A percentile compares a stretch with the other conserved stretches of the same genome.
These are phyloP conservation scores for Aspergillus haitiensis DNA, from an alignment of 495 filamentous ascomycete species.

Conservation along the genomic window DNA sequence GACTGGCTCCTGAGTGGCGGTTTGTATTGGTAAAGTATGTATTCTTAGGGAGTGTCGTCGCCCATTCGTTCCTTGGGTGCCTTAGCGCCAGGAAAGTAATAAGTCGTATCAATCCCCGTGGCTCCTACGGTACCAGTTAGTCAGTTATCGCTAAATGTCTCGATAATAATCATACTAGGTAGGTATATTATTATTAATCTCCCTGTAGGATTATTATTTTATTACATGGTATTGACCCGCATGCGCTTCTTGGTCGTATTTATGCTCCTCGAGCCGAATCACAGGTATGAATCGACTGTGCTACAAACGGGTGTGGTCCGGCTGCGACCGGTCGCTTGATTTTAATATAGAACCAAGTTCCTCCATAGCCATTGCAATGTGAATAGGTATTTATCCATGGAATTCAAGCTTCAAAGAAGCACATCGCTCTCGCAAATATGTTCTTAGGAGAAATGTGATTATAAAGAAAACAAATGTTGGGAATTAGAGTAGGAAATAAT, in stretches of 20 bases:
- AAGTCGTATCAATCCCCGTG: neutral
- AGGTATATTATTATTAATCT: neutral
- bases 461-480: neutral
- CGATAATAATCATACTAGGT: neutral
- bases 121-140: neutral
- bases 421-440: neutral
- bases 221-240: neutral
- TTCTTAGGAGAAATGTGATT: conserved; percentile 5
- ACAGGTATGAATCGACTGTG: neutral
- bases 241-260: neutral
- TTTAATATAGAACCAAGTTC: too few species aligned
- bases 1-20: neutral
- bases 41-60: neutral
- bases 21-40: conserved; percentile 1
- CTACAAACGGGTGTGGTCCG: neutral
- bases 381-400: neutral
- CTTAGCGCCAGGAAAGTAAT: neutral
- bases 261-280: neutral
- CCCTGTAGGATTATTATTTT: neutral
- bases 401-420: neutral
- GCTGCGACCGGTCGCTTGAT: neutral
- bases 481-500: too few species aligned
- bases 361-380: too few species aligned
- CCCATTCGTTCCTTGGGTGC: conserved; percentile 10
- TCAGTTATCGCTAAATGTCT: neutral